phyloP scores from a whole-genome alignment of 306 rosid genomes.

The Echinosophora koreensis region DNA sequence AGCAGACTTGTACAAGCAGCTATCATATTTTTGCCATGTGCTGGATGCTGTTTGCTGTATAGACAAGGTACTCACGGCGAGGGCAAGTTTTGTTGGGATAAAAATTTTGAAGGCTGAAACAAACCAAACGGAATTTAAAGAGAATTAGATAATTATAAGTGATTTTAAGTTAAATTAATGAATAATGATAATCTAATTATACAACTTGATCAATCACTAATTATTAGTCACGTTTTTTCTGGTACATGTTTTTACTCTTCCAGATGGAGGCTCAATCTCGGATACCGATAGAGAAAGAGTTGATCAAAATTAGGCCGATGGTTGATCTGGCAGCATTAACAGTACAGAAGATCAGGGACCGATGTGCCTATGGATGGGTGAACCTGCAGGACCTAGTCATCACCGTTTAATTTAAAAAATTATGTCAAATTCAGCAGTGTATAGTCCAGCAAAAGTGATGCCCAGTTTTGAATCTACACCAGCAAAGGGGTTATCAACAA shows the following conservation, averaged over 20 bases:
- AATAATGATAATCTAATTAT: background rate
- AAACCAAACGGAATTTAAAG: conserved; percentile 4
- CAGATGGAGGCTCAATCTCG: conserved; percentile 72
- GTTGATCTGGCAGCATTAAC: conserved; percentile 72
- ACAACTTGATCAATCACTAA: conserved; percentile 32
- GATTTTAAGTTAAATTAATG: conserved; percentile 28
- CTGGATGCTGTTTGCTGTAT: conserved; percentile 67
- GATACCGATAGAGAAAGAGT: conserved; percentile 68
- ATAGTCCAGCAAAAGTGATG: background rate
- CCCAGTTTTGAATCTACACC: conserved; percentile 16
- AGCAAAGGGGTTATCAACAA: background rate
- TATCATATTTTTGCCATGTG: conserved; percentile 79
- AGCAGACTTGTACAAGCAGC: conserved; percentile 85
- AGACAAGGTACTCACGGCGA: conserved; percentile 71
- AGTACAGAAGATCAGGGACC: conserved; percentile 72
- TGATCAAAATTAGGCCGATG: conserved; percentile 67
- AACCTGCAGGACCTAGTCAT: conserved; percentile 68
- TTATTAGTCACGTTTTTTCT: background rate
- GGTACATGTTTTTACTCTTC: conserved; percentile 4
- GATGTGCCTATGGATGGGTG: conserved; percentile 89
- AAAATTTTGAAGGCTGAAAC: conserved; percentile 23
- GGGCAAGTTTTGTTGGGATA: background rate
- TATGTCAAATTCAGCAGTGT: conserved; percentile 6
- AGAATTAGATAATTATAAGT: background rate
- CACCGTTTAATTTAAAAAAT: conserved; percentile 52